Conservation (phyloP, 148 eudicot genomes). For the Dianthus caryophyllus region DNA sequence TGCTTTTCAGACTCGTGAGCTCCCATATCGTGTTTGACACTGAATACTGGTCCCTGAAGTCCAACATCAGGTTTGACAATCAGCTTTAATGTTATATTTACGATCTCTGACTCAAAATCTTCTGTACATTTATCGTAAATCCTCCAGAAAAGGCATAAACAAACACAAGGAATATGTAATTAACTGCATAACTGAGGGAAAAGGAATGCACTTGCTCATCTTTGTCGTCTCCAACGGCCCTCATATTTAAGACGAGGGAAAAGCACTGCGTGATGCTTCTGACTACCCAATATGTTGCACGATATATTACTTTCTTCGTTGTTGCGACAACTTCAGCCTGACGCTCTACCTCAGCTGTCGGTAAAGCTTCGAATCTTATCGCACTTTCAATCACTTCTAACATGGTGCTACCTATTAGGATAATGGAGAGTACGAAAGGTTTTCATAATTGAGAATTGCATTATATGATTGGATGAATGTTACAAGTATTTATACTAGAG, state of each 20-base stretch:
- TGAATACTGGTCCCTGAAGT: constrained; percentile 38
- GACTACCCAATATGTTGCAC: constrained; percentile 59
- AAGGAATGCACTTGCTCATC: constrained; percentile 71
- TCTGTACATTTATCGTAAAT: too few species aligned
- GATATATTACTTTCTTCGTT: constrained; percentile 38
- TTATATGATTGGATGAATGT: too few species aligned
- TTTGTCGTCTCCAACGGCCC: constrained; percentile 33
- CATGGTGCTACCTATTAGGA: too few species aligned
- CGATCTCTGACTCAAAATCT: too few species aligned
- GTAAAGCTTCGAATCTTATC: constrained; percentile 40
- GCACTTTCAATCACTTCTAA: constrained; percentile 38
- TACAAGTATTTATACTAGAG: too few species aligned
- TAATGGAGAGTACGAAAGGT: too few species aligned
- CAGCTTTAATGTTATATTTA: neutral
- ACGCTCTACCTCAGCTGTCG: constrained; percentile 29
- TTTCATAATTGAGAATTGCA: too few species aligned
- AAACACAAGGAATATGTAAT: neutral
- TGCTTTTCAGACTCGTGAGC: constrained; percentile 40
- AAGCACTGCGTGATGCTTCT: constrained; percentile 49
- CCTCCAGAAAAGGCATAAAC: too few species aligned
- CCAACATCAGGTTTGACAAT: neutral
- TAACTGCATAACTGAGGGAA: constrained; percentile 26
- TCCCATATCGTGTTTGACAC: constrained; percentile 42
- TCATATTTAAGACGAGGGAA: constrained; percentile 40
- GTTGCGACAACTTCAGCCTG: constrained; percentile 25